These are phyloP conservation scores for Hyphopichia khmerensis DNA, from an alignment of 1,139 yeast species.

Conservation along the genomic window DNA sequence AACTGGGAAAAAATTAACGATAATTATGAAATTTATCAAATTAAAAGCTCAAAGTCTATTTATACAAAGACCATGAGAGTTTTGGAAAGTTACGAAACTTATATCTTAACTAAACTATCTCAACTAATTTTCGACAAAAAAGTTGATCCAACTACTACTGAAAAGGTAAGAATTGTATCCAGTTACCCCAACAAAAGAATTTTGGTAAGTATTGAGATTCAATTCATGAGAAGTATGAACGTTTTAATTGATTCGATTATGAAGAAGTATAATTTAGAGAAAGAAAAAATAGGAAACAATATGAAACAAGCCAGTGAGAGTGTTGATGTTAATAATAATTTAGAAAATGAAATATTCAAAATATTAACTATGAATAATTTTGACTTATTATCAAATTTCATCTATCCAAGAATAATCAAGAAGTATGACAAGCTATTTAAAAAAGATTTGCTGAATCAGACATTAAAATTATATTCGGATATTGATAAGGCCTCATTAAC, in stretches of 20 bases:
- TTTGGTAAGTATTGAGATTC: constrained; percentile 45
- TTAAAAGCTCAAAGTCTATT: constrained; percentile 12
- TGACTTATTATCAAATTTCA: constrained; percentile 32
- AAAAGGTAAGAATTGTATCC: constrained; percentile 25
- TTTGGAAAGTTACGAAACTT: constrained; percentile 38
- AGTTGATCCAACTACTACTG: constrained; percentile 8
- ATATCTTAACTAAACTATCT: constrained; percentile 30
- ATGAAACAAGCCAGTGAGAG: neutral
- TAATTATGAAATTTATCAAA: constrained; percentile 8
- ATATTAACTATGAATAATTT: constrained; percentile 48
- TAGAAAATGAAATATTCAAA: constrained; percentile 33
- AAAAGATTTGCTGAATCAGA: constrained; percentile 37
- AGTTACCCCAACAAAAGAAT: constrained; percentile 43
- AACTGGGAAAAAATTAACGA: constrained; percentile 35
- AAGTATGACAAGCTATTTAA: constrained; percentile 37
- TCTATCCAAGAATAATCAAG: constrained; percentile 34
- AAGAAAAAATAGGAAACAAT: constrained; percentile 8
- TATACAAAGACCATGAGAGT: constrained; percentile 37
- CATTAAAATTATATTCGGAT: constrained; percentile 42
- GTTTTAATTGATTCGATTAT: constrained; percentile 43
- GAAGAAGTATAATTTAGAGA: constrained; percentile 41
- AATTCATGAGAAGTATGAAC: constrained; percentile 47
- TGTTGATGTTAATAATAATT: constrained; percentile 11
- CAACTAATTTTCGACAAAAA: constrained; percentile 25
- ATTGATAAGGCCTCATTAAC: constrained; percentile 44